phyloP scores from a whole-genome alignment of 176 grass and related monocot species.

The bread wheat (Triticum aestivum) region DNA sequence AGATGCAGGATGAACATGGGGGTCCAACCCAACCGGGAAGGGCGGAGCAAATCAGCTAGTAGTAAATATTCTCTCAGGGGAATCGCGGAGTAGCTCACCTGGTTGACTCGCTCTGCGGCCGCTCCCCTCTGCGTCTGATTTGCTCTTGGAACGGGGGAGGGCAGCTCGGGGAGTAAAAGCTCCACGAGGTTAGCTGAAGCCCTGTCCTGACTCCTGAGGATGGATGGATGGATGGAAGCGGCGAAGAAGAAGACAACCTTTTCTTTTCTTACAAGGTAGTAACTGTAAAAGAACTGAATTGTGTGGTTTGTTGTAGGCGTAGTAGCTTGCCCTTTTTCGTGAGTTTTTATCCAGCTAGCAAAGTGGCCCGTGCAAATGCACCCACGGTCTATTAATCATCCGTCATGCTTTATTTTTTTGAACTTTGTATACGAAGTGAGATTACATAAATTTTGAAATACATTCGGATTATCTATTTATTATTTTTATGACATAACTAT shows the following conservation, averaged over 20 bases:
- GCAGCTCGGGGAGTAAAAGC: conserved; percentile 1
- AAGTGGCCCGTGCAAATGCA: too few species aligned
- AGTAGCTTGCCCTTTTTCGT: too few species aligned
- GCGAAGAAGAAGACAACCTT: background rate
- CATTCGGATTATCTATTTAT: too few species aligned
- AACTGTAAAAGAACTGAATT: background rate
- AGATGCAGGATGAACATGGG: background rate
- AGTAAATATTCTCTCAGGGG: background rate
- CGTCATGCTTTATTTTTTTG: too few species aligned
- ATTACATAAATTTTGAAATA: too few species aligned
- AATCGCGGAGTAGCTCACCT: conserved; percentile 35
- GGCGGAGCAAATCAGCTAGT: background rate
- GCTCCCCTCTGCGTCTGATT: background rate
- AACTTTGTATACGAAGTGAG: too few species aligned
- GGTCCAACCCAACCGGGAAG: background rate
- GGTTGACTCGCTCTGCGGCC: background rate
- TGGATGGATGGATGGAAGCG: background rate
- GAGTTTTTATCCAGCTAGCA: too few species aligned
- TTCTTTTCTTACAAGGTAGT: background rate
- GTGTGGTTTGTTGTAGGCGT: too few species aligned
- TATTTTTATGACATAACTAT: too few species aligned
- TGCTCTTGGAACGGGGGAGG: conserved; percentile 17
- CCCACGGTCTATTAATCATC: too few species aligned
- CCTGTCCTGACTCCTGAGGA: background rate
- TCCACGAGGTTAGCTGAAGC: background rate